Evolutionary conservation across 805 yeast species (phyloP).

Genomic region (Suhomyces faveliae): DNA sequence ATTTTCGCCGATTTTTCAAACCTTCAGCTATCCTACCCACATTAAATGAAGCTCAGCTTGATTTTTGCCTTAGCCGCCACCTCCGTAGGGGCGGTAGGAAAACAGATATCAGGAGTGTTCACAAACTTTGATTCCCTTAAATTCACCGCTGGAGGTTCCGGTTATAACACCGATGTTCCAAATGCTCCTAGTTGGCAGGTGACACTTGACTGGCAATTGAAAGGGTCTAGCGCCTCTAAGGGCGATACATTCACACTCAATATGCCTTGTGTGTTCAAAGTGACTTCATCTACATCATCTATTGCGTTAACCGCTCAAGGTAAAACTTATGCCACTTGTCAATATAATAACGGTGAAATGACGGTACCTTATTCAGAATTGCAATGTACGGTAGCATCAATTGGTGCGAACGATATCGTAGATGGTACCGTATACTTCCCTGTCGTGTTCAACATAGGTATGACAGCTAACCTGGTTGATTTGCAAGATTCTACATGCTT

Average conservation of each 20-base stretch:
- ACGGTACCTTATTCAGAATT: conserved; percentile 8
- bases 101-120: conserved; percentile 14
- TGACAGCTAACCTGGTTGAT: conserved; percentile 11
- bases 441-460: conserved; percentile 19
- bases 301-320: conserved; percentile 9
- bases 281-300: conserved; percentile 9
- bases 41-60: not conserved
- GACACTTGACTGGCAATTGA: conserved; percentile 12
- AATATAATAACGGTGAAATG: conserved; percentile 11
- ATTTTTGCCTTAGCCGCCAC: conserved; percentile 4
- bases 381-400: conserved; percentile 9
- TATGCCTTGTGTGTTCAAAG: conserved; percentile 17
- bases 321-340: conserved; percentile 22
- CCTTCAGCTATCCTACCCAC: not conserved
- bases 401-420: conserved; percentile 2
- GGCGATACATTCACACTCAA: conserved; percentile 20
- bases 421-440: conserved; percentile 17
- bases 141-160: not conserved
- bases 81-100: conserved; percentile 4
- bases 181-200: conserved; percentile 14
- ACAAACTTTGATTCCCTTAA: conserved; percentile 12
- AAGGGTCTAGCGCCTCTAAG: conserved; percentile 3
- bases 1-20: not conserved
- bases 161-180: conserved; percentile 2
- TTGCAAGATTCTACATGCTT: conserved; percentile 17